phyloP scores from a whole-genome alignment of 192 early-diverging fungal species.

The Entomortierella chlamydospora region DNA sequence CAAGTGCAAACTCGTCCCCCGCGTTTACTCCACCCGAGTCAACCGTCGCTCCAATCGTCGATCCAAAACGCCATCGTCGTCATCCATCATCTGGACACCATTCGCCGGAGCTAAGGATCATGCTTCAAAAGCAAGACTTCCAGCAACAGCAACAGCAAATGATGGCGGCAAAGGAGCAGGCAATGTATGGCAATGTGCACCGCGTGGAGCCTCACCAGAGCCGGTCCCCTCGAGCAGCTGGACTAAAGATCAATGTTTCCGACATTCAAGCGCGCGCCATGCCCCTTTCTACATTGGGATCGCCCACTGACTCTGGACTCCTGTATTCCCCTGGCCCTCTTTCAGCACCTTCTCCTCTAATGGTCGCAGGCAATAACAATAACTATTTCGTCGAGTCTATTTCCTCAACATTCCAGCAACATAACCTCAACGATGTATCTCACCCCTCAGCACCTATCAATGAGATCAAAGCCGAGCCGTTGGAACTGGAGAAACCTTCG shows the following conservation, averaged over 20 bases:
- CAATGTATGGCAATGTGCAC: slow-evolving; percentile 6
- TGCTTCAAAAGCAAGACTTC: slow-evolving; percentile 42
- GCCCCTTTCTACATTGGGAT: slow-evolving; percentile 35
- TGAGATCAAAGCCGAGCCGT: slow-evolving; percentile 18
- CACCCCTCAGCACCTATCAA: neutral
- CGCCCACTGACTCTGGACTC: slow-evolving; percentile 22
- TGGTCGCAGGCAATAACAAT: slow-evolving; percentile 22
- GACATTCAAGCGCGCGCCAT: slow-evolving; percentile 31
- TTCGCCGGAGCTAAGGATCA: slow-evolving; percentile 42
- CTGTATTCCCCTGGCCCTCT: slow-evolving; percentile 36
- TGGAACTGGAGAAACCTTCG: slow-evolving; percentile 41
- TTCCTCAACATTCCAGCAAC: slow-evolving; percentile 34
- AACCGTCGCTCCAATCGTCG: neutral
- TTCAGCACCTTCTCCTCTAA: slow-evolving; percentile 38
- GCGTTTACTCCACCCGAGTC: slow-evolving; percentile 26
- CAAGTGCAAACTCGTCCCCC: slow-evolving; percentile 24
- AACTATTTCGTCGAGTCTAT: slow-evolving; percentile 19
- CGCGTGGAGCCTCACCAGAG: slow-evolving; percentile 43
- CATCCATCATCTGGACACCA: slow-evolving; percentile 51
- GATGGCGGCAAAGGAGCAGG: slow-evolving; percentile 41
- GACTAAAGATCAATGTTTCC: slow-evolving; percentile 40
- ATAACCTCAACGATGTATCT: slow-evolving; percentile 38
- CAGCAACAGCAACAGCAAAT: slow-evolving; percentile 40
- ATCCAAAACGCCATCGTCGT: slow-evolving; percentile 41
- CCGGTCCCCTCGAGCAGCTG: slow-evolving; percentile 32